Percentiles rank a stretch among this genome's conserved stretches.
These are phyloP conservation scores for Lentinula sp. DNA, from an alignment of 768 basidiomycete species.

Conservation along the genomic window DNA sequence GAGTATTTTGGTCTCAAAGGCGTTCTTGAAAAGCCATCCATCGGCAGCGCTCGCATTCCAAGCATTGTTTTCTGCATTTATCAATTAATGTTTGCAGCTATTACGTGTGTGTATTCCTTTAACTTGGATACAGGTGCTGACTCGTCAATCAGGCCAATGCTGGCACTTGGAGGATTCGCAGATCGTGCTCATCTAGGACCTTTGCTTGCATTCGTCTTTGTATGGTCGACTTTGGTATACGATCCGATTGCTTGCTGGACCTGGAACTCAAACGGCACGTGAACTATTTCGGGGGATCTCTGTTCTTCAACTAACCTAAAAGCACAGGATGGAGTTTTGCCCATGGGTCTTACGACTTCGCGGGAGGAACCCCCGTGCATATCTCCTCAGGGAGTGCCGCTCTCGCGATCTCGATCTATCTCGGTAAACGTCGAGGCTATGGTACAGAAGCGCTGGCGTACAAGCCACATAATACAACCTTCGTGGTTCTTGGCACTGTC, in stretches of 20 bases:
- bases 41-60: constrained; percentile 67
- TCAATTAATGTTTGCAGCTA: constrained; percentile 87
- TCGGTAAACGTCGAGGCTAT: constrained; percentile 88
- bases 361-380: constrained; percentile 95
- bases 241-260: constrained; percentile 96
- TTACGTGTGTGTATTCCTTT: constrained; percentile 49
- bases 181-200: constrained; percentile 87
- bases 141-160: constrained; percentile 51
- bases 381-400: constrained; percentile 92
- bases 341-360: constrained; percentile 85
- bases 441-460: constrained; percentile 88
- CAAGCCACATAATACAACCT: constrained; percentile 90
- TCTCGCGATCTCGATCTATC: constrained; percentile 83
- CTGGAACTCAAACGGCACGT: constrained; percentile 74
- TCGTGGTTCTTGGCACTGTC: constrained; percentile 86
- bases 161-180: constrained; percentile 88
- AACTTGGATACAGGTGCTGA: constrained; percentile 16
- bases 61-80: constrained; percentile 76
- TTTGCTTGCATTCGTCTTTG: constrained; percentile 81
- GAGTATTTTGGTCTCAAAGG: constrained; percentile 79
- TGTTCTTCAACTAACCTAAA: constrained; percentile 21
- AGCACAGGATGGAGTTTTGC: constrained; percentile 56
- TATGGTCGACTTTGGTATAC: constrained; percentile 87
- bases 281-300: neutral
- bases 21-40: constrained; percentile 71